A percentile compares a stretch with the other conserved stretches of the same genome.
phyloP scores from a whole-genome alignment of 768 basidiomycete genomes.

The Lactarius sanguifluus region DNA sequence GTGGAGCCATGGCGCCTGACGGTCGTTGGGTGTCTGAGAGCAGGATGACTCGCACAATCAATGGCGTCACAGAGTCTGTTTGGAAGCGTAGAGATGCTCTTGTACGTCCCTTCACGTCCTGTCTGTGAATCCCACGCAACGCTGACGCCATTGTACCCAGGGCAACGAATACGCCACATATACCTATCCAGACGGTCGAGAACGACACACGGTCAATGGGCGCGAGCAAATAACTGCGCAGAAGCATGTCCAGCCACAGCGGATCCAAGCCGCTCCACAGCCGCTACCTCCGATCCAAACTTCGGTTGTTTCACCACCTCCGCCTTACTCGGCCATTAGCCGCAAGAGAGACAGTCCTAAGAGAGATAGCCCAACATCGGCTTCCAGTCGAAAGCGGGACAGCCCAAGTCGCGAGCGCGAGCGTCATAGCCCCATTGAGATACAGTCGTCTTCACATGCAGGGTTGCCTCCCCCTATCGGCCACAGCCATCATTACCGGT shows the following conservation, averaged over 20 bases:
- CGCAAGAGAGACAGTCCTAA: constrained; percentile 18
- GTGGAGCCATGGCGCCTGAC: constrained; percentile 35
- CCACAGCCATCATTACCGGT: constrained; percentile 18
- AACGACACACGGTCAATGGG: constrained; percentile 68
- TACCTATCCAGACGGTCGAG: constrained; percentile 63
- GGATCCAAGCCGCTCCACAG: constrained; percentile 7
- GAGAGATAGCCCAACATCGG: constrained; percentile 10
- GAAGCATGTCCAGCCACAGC: constrained; percentile 11
- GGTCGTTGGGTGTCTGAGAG: constrained; percentile 54
- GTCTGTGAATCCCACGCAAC: constrained; percentile 9
- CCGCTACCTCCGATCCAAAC: constrained; percentile 24
- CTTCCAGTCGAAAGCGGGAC: constrained; percentile 21
- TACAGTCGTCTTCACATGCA: constrained; percentile 14
- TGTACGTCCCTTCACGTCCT: constrained; percentile 42
- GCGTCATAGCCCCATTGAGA: constrained; percentile 21
- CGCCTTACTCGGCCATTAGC: constrained; percentile 2
- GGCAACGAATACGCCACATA: constrained; percentile 74
- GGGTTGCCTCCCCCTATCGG: constrained; percentile 17
- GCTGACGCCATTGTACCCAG: constrained; percentile 40
- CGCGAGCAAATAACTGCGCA: constrained; percentile 40
- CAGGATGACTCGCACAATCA: constrained; percentile 54
- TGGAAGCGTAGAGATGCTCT: constrained; percentile 56
- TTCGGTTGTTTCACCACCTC: constrained; percentile 6
- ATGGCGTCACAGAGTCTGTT: constrained; percentile 64
- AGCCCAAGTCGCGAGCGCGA: constrained; percentile 23